phyloP scores from a whole-genome alignment of 805 yeast species.

The Starmerella apis region DNA sequence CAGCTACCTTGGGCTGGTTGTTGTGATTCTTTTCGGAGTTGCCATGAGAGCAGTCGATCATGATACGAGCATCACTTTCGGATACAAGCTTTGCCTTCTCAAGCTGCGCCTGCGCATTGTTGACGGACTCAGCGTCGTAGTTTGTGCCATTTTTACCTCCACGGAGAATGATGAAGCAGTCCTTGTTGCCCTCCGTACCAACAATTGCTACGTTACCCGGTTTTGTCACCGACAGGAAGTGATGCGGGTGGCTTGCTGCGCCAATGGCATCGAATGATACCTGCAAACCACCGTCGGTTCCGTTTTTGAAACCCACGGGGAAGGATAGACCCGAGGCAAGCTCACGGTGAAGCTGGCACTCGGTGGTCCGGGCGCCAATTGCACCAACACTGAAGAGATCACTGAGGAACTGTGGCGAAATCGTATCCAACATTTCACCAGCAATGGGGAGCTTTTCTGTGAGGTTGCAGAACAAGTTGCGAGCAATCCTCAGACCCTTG shows the following conservation, averaged over 20 bases:
- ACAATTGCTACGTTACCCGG: conserved; percentile 95
- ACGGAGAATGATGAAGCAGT: conserved; percentile 82
- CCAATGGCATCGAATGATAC: conserved; percentile 91
- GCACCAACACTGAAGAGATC: conserved; percentile 95
- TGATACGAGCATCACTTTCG: conserved; percentile 47
- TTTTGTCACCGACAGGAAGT: conserved; percentile 87
- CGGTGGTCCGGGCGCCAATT: conserved; percentile 98
- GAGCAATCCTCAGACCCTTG: conserved; percentile 81
- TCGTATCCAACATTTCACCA: conserved; percentile 95
- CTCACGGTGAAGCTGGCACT: conserved; percentile 94
- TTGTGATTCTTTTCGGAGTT: conserved; percentile 82
- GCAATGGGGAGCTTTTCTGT: conserved; percentile 84
- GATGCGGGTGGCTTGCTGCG: conserved; percentile 88
- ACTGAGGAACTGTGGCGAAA: conserved; percentile 88
- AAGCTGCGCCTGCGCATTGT: conserved; percentile 52
- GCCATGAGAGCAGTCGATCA: conserved; percentile 98
- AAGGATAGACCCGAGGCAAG: conserved; percentile 91
- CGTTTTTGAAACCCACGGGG: conserved; percentile 98
- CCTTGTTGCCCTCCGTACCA: conserved; percentile 86
- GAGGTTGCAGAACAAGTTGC: conserved; percentile 74
- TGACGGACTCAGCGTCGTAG: conserved; percentile 66
- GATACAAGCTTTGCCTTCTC: conserved; percentile 33
- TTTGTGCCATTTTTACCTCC: conserved; percentile 94
- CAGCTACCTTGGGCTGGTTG: conserved; percentile 87
- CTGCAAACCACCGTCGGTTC: conserved; percentile 91